Evolutionary conservation across 2,329 filamentous ascomycete species (phyloP), one percentile per base, ranked within the genome.

Genomic region (Ramichloridium luteum): DNA sequence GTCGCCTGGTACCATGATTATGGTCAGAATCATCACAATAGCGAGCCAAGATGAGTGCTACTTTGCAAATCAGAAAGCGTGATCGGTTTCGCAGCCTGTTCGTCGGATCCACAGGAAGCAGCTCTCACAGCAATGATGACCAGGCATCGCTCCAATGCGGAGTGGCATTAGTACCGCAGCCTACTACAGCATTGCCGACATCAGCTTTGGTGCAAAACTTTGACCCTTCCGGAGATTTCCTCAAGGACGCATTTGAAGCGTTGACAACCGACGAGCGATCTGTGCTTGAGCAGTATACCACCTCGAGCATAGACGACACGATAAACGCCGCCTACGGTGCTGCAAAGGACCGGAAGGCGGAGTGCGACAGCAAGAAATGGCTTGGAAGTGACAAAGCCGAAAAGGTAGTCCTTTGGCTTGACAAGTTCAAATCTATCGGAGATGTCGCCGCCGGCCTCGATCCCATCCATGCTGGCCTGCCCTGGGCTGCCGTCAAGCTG

Each of bases 401-500:
- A 4, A 35, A 35, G 22, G 14, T 30, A 3, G 11, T 35, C 15
- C 17, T 6, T 6, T 13, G 27, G 16, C 13, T 30, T 6, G 28
- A 35, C 4, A 29, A 10, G 18, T 25, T 35, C n/a, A 35, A 34
- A 27, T 26, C 32, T 30, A 16, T 26, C 8, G 22, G 20, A 16
- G 28, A 35, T 15, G 14, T 20, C 15, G 32, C 16, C 11, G 20
- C 27, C 18, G 30, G 17, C 18, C 15, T 18, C 20, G 32, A 35
- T 12, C 32, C 32, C 10, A 11, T 35, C 13, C 28, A 35, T 13
- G 12, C 17, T 13, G 28, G 32, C 4, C 12, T 35, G 14, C 32
- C 32, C 20, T 35, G 28, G 32, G 32, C 27, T 14, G 32, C 27
- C 13, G n/a, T 30, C n/a, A 23, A 23, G 20, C 8, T 23, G n/a